Conservation (phyloP, 1,284 basidiomycete species). For the Coniferiporia sulphurascens region DNA sequence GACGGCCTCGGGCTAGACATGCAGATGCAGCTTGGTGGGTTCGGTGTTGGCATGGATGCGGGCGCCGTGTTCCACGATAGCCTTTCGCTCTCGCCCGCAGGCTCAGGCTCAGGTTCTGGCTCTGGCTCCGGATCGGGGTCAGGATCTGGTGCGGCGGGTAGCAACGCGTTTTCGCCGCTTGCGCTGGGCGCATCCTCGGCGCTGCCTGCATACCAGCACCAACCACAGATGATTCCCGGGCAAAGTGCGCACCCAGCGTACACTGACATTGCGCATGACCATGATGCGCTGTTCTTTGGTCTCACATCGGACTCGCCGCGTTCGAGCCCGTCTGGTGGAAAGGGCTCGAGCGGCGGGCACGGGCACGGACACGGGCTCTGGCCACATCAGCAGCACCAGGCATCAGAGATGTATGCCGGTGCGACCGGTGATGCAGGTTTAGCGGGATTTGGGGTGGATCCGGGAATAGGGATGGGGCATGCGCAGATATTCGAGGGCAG, state of each 20-base stretch:
- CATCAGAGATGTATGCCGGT: not conserved
- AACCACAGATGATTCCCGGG: not conserved
- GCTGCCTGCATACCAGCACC: not conserved
- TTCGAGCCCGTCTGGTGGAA: not conserved
- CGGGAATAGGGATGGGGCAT: not conserved
- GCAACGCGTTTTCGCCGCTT: constrained; percentile 1
- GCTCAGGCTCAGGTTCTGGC: constrained; percentile 4
- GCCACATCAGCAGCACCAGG: too few species aligned
- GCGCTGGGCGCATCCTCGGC: not conserved
- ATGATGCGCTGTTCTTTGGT: constrained; percentile 1
- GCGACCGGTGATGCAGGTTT: too few species aligned
- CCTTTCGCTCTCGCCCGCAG: constrained; percentile 5
- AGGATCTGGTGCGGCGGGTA: not conserved
- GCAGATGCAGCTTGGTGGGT: not conserved
- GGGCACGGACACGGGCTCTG: too few species aligned
- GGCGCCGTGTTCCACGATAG: not conserved
- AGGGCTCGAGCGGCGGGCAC: too few species aligned
- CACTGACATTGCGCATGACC: not conserved
- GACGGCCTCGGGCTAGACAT: not conserved
- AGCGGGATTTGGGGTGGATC: not conserved
- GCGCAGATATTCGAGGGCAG: not conserved
- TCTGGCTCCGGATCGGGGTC: not conserved
- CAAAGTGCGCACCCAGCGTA: not conserved
- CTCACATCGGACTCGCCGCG: not conserved
- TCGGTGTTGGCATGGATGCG: not conserved